Evolutionary conservation across 2,329 filamentous ascomycete genomes (phyloP), one percentile per base, ranked within the genome.

Genomic region (Aspergillus clavatus): DNA sequence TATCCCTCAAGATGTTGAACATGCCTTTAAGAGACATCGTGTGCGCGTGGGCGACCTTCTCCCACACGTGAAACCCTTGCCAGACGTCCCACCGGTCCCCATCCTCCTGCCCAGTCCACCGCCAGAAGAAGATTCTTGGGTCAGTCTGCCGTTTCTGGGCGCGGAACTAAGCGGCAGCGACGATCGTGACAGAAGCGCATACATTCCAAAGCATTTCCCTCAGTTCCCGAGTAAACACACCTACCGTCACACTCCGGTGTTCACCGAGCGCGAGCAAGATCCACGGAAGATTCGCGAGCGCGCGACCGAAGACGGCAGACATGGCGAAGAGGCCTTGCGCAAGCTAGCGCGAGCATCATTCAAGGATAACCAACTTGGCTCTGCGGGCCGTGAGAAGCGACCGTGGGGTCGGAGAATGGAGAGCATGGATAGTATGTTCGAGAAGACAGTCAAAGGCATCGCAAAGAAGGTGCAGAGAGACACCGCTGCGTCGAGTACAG

Each of bases 301-400:
- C 46, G 81, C 81, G 4, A 83, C 81, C 3, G 76, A 83, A 56
- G 82, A 86, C 59, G 81, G 81, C 11, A 75, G 83, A 37, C 63
- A 82, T 48, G 82, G 81, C 6, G 82, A 85, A 60, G 78, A 83
- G 56, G 81, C 81, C 16, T 63, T 86, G 51, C 71, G 82, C 39
- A 83, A 80, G 56, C 68, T 86, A 58, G 72, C 75, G 3, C 76
- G 77, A 21, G 74, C 74, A 1, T 69, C 68, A 10, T 67, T 64
- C 45, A 65, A 72, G 48, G 60, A 71, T 40, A 67, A 68, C 18
- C 62, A 71, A 27, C 57, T 60, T 3, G 69, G 69, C 41, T 66
- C 66, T 11, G 66, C 68, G 22, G 70, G 66, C 28, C 61, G 64
- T 37, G 66, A 72, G 41, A 70, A 69, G 55, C 63, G 58, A 50